Evolutionary conservation across 2,329 filamentous ascomycete genomes (phyloP).

Genomic region (Neoscytalidium dimidiatum): DNA sequence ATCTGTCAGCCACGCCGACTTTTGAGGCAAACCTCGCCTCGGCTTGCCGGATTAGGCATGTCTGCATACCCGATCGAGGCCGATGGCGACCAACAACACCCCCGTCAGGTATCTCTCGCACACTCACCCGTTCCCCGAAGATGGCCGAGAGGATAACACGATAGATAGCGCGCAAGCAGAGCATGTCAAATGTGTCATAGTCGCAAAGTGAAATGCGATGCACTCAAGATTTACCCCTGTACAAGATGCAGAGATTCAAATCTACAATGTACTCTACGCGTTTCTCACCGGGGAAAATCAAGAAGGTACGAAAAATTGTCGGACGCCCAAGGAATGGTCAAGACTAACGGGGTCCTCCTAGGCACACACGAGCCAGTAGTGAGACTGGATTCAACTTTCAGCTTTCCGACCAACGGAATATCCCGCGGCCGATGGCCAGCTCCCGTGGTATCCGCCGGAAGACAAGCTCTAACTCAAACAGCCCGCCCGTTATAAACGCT

Average conservation of each 20-base stretch:
- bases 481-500: neutral
- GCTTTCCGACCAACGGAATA: too few species aligned
- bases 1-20: neutral
- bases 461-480: neutral
- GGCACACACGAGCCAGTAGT: too few species aligned
- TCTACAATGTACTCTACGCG: neutral
- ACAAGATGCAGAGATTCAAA: neutral
- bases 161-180: neutral
- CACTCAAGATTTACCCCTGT: neutral
- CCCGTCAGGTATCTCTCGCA: neutral
- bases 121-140: neutral
- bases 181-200: constrained; percentile 1
- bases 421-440: neutral
- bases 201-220: constrained; percentile 5
- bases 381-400: too few species aligned
- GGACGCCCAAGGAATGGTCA: too few species aligned
- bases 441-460: neutral
- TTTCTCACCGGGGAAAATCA: neutral
- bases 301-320: neutral
- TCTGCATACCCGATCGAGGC: neutral
- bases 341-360: too few species aligned
- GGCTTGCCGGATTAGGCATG: neutral
- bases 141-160: neutral
- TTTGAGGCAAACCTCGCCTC: neutral
- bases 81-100: neutral